These are phyloP conservation scores for Diaporthe longicolla DNA, from an alignment of 2,329 filamentous ascomycete genomes.

Conservation along the genomic window DNA sequence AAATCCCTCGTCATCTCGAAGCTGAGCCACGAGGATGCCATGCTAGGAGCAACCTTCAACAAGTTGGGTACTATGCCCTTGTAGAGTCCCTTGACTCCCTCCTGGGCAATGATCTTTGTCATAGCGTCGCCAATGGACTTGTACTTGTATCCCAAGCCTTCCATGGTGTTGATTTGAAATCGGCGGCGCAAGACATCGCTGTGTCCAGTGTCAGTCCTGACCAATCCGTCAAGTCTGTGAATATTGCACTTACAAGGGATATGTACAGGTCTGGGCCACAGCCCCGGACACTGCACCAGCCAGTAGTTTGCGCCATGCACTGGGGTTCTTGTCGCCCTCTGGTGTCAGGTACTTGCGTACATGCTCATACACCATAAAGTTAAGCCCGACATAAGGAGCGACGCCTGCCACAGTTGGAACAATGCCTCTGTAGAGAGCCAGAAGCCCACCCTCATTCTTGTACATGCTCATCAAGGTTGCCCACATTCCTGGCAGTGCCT, in stretches of 20 bases:
- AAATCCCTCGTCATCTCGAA: conserved; percentile 95
- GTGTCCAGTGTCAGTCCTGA: conserved; percentile 45
- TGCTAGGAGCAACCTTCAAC: conserved; percentile 96
- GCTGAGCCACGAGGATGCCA: conserved; percentile 98
- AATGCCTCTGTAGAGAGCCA: conserved; percentile 93
- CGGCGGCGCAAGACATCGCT: conserved; percentile 92
- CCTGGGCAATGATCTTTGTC: conserved; percentile 83
- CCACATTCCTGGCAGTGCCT: conserved; percentile 92
- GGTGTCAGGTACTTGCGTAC: conserved; percentile 87
- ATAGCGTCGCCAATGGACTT: conserved; percentile 88
- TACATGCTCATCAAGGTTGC: conserved; percentile 87
- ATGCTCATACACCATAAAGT: conserved; percentile 98
- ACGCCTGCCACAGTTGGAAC: conserved; percentile 95
- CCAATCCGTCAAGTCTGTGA: conserved; percentile 28
- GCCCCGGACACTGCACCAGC: conserved; percentile 96
- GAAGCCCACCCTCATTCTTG: conserved; percentile 86
- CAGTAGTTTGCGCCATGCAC: conserved; percentile 82
- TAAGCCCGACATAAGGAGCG: conserved; percentile 95
- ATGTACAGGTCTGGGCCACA: conserved; percentile 97
- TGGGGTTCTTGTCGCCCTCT: conserved; percentile 88
- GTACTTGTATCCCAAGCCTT: conserved; percentile 97
- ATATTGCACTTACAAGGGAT: conserved; percentile 84
- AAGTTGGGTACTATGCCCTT: conserved; percentile 97
- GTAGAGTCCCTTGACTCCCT: conserved; percentile 89
- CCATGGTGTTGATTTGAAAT: conserved; percentile 99